A percentile compares a stretch with the other conserved stretches of the same genome.
Conservation (phyloP, 2,329 filamentous ascomycete species). For the Fusarium acutatum region DNA sequence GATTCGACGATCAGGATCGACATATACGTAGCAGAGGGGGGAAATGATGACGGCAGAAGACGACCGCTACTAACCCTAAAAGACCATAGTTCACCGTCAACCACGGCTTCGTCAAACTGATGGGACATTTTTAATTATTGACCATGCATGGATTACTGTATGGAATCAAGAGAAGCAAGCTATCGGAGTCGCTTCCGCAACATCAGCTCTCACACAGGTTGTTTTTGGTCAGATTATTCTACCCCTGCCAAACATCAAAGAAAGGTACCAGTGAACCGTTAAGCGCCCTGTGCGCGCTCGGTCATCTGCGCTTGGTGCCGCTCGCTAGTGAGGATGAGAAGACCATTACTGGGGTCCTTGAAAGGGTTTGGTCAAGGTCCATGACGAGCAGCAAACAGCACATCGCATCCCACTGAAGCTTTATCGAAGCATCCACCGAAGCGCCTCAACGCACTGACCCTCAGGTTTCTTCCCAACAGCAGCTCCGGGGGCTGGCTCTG, state of each 20-base stretch:
- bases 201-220: constrained; percentile 1
- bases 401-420: constrained; percentile 30
- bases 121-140: constrained; percentile 5
- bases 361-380: constrained; percentile 26
- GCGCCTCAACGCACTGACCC: constrained; percentile 34
- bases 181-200: constrained; percentile 31
- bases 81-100: constrained; percentile 30
- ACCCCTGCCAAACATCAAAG: constrained; percentile 12
- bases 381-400: constrained; percentile 29
- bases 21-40: constrained; percentile 25
- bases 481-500: constrained; percentile 6
- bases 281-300: constrained; percentile 42
- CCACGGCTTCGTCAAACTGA: background rate
- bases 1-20: constrained; percentile 43
- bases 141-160: background rate
- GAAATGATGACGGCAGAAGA: constrained; percentile 36
- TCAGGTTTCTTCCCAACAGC: constrained; percentile 10
- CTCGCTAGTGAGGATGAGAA: constrained; percentile 30
- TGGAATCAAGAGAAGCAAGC: constrained; percentile 28
- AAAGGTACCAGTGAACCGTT: constrained; percentile 23
- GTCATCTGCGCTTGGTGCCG: constrained; percentile 44
- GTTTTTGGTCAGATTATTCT: constrained; percentile 11
- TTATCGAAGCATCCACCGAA: constrained; percentile 38
- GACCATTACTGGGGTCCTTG: constrained; percentile 29
- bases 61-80: constrained; percentile 20